These are phyloP conservation scores for Mesostigma viride DNA, from an alignment of 139 green algal genomes.

Conservation along the genomic window DNA sequence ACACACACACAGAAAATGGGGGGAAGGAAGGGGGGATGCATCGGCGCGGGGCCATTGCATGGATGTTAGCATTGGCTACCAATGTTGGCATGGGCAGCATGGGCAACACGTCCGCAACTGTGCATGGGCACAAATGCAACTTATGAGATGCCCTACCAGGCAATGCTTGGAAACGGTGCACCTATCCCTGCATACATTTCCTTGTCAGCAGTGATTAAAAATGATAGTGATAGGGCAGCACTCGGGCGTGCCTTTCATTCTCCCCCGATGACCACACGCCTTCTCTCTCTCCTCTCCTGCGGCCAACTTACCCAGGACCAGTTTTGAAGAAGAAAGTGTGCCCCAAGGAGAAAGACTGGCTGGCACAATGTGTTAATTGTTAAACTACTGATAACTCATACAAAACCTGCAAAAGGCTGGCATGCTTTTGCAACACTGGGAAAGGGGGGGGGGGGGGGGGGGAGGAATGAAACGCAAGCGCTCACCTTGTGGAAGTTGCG, in stretches of 20 bases:
- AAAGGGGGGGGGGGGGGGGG: no score
- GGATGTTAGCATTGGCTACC: neutral
- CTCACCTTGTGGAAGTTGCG: constrained; percentile 22
- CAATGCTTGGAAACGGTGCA: neutral
- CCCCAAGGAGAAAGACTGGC: neutral
- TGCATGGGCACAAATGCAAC: neutral
- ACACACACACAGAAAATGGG: no score
- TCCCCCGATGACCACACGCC: no score
- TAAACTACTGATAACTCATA: neutral
- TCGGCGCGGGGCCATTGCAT: neutral
- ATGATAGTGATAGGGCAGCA: no score
- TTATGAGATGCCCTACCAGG: neutral
- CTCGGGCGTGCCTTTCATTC: no score
- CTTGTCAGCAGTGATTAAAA: no score
- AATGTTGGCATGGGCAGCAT: neutral
- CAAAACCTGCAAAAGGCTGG: neutral
- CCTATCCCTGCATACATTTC: no score
- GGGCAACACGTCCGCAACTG: neutral
- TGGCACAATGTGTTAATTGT: neutral
- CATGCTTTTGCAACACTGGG: no score
- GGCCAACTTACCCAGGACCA: neutral
- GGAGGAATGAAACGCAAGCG: neutral
- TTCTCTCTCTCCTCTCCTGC: neutral
- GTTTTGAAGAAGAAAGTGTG: neutral
- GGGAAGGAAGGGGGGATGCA: neutral